phyloP scores from a whole-genome alignment of 306 rosid species.

The Corylus heterophylla region DNA sequence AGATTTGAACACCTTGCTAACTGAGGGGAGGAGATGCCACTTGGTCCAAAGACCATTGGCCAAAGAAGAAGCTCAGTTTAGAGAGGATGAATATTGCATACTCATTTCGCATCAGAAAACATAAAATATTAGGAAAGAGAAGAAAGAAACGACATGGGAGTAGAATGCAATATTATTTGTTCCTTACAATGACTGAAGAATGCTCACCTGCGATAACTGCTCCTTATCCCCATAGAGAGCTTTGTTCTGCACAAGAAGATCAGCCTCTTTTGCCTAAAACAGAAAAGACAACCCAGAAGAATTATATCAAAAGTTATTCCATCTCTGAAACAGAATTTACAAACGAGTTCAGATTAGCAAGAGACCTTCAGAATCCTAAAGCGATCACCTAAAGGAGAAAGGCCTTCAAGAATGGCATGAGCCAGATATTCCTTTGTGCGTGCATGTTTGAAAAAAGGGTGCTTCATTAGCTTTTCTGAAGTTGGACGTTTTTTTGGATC shows the following conservation, averaged over 20 bases:
- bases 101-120: not conserved
- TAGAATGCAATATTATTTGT: not conserved
- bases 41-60: not conserved
- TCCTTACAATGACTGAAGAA: constrained; percentile 4
- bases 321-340: constrained; percentile 8
- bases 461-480: constrained; percentile 90
- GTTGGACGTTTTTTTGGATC: constrained; percentile 97
- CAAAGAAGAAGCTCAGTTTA: not conserved
- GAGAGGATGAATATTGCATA: not conserved
- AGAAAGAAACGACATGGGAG: not conserved
- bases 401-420: constrained; percentile 76
- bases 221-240: constrained; percentile 84
- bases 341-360: constrained; percentile 29
- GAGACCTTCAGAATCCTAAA: constrained; percentile 79
- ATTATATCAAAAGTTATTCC: constrained; percentile 11
- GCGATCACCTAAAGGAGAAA: constrained; percentile 88
- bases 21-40: not conserved
- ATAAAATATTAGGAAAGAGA: not conserved
- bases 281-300: constrained; percentile 29
- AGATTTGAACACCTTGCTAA: not conserved
- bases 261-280: constrained; percentile 82
- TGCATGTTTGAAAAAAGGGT: constrained; percentile 82
- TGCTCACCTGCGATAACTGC: constrained; percentile 79
- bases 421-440: constrained; percentile 60
- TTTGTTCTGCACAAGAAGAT: constrained; percentile 83